Conservation (phyloP, 495 filamentous ascomycete genomes). For the Thozetella sp. region DNA sequence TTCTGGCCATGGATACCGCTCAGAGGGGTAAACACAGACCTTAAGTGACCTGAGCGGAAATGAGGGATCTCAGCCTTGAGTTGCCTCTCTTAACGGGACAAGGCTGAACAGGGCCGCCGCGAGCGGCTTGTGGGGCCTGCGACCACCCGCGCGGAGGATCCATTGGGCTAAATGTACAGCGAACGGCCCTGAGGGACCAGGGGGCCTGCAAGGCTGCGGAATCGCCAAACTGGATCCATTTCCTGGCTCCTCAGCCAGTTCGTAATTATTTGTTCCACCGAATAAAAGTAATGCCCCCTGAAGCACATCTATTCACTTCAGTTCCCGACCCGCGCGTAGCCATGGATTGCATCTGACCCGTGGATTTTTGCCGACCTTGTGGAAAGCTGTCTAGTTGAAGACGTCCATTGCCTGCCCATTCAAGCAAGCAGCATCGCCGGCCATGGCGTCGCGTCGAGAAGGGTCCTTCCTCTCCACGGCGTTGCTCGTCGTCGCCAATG, state of each 20-base stretch:
- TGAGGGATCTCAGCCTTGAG: no score
- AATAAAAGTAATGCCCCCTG: not conserved
- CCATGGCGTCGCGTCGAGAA: slow-evolving; percentile 29
- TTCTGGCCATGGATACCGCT: no score
- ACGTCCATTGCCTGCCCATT: not conserved
- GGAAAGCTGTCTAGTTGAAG: no score
- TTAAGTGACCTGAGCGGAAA: not conserved
- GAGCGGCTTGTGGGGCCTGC: not conserved
- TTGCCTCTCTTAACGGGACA: no score
- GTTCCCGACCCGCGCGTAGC: not conserved
- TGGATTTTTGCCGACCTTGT: no score
- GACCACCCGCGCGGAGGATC: not conserved
- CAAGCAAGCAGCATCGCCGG: not conserved
- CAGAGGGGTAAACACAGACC: not conserved
- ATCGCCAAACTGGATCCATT: not conserved
- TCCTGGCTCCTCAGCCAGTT: not conserved
- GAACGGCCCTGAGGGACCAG: not conserved
- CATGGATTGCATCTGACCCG: not conserved
- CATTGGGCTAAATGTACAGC: not conserved
- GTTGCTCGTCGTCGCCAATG: slow-evolving; percentile 66
- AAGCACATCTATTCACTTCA: not conserved
- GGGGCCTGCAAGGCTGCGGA: slow-evolving; percentile 5
- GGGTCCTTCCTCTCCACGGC: slow-evolving; percentile 33
- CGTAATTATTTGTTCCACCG: not conserved
- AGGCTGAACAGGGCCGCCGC: not conserved